These are phyloP conservation scores for Usnea hakonensis DNA, from an alignment of 495 filamentous ascomycete species.

Conservation along the genomic window DNA sequence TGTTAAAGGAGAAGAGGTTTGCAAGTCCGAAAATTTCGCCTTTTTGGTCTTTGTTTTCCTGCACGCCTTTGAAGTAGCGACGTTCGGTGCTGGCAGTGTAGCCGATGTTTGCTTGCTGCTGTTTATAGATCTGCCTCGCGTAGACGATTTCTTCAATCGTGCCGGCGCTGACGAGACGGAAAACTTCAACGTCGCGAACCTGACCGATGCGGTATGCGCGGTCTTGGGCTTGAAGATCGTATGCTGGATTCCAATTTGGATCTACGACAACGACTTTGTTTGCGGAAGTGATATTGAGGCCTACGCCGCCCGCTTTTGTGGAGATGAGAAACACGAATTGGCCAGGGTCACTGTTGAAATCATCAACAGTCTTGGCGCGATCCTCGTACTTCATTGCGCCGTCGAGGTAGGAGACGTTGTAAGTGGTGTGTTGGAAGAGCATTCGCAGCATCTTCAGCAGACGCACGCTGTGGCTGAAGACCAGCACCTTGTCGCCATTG, in stretches of 20 bases:
- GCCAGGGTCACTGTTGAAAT: constrained; percentile 81
- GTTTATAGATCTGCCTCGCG: constrained; percentile 95
- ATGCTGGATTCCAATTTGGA: constrained; percentile 94
- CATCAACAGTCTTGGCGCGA: constrained; percentile 66
- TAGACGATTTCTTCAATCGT: constrained; percentile 98
- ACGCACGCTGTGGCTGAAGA: constrained; percentile 86
- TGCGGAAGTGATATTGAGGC: constrained; percentile 91
- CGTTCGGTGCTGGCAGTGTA: constrained; percentile 90
- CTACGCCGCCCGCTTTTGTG: constrained; percentile 82
- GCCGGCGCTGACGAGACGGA: constrained; percentile 83
- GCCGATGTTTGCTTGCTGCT: constrained; percentile 96
- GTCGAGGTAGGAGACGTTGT: constrained; percentile 86
- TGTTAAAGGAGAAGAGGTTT: constrained; percentile 81
- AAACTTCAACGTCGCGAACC: constrained; percentile 88
- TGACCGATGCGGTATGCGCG: constrained; percentile 96
- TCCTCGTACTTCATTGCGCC: constrained; percentile 83
- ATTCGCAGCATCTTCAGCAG: constrained; percentile 78
- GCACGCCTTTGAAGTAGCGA: constrained; percentile 91
- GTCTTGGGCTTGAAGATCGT: constrained; percentile 93
- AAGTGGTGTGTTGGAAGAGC: constrained; percentile 82
- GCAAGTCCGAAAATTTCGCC: constrained; percentile 90
- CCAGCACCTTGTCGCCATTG: constrained; percentile 86
- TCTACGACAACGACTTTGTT: constrained; percentile 98
- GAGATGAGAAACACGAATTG: constrained; percentile 97
- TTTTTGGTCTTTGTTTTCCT: constrained; percentile 69